phyloP scores from a whole-genome alignment of 2,329 filamentous ascomycete genomes.

The Didymella sp. region DNA sequence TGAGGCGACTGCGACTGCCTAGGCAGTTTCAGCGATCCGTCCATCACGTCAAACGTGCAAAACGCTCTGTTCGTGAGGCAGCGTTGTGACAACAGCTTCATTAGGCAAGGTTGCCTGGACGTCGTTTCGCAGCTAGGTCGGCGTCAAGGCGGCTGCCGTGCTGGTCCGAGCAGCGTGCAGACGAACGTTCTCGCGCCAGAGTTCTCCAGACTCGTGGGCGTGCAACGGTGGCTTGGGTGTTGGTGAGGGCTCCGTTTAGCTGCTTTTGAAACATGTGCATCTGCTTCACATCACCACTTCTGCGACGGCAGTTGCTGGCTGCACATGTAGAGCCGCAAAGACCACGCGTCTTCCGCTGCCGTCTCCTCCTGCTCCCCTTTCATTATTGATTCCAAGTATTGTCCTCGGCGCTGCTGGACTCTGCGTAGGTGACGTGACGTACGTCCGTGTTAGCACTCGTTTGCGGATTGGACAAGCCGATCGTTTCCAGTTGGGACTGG shows the following conservation, averaged over 20 bases:
- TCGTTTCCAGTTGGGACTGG: constrained; percentile 30
- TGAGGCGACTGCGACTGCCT: constrained; percentile 12
- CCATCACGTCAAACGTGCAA: constrained; percentile 6
- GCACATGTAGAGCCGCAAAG: constrained; percentile 21
- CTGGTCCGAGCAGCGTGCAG: constrained; percentile 14
- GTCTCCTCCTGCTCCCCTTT: constrained; percentile 12
- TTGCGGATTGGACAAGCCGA: constrained; percentile 37
- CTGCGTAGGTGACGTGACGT: constrained; percentile 35
- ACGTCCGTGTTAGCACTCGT: constrained; percentile 34
- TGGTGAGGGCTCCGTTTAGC: constrained; percentile 17
- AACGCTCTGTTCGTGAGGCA: constrained; percentile 1
- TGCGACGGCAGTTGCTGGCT: constrained; percentile 27
- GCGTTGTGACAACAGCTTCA: neutral
- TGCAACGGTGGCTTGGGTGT: constrained; percentile 22
- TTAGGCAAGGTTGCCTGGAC: constrained; percentile 13
- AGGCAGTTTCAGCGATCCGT: constrained; percentile 11
- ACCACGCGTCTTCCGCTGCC: neutral
- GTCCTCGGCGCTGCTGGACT: constrained; percentile 26
- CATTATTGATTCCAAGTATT: constrained; percentile 13
- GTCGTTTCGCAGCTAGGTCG: neutral
- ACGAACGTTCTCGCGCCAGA: constrained; percentile 17
- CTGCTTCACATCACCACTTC: constrained; percentile 33
- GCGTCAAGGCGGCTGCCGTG: constrained; percentile 6
- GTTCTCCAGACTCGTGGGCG: constrained; percentile 9
- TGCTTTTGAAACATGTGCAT: constrained; percentile 32